These are phyloP conservation scores for Phaffomyces thermotolerans DNA, from an alignment of 805 yeast species.

Conservation along the genomic window DNA sequence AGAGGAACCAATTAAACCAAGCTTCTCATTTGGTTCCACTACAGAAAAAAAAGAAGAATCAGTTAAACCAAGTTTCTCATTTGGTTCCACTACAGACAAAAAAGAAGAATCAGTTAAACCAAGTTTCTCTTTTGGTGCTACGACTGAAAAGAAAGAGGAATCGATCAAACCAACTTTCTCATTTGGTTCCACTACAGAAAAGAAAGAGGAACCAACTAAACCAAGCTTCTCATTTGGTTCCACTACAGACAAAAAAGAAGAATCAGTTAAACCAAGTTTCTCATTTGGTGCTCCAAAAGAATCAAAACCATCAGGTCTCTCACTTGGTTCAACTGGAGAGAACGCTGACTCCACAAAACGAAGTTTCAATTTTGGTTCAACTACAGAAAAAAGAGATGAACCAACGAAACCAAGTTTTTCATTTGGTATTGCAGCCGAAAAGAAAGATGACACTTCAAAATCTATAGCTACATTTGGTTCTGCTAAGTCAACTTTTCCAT, in stretches of 20 bases:
- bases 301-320: neutral
- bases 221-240: neutral
- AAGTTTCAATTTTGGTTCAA: neutral
- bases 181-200: neutral
- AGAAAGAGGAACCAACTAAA: neutral
- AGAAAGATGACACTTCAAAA: neutral
- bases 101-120: neutral
- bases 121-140: neutral
- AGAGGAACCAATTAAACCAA: neutral
- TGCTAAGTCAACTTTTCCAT: too few species aligned
- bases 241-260: neutral
- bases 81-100: neutral
- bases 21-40: conserved; percentile 5
- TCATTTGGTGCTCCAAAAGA: neutral
- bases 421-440: neutral
- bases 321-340: neutral
- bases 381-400: neutral
- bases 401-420: neutral
- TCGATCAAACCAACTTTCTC: neutral
- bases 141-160: too few species aligned
- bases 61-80: neutral
- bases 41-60: neutral
- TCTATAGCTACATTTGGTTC: neutral
- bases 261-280: neutral
- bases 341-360: neutral